Evolutionary conservation across 331 rosid species (phyloP).

Genomic region (Malus hybrid): DNA sequence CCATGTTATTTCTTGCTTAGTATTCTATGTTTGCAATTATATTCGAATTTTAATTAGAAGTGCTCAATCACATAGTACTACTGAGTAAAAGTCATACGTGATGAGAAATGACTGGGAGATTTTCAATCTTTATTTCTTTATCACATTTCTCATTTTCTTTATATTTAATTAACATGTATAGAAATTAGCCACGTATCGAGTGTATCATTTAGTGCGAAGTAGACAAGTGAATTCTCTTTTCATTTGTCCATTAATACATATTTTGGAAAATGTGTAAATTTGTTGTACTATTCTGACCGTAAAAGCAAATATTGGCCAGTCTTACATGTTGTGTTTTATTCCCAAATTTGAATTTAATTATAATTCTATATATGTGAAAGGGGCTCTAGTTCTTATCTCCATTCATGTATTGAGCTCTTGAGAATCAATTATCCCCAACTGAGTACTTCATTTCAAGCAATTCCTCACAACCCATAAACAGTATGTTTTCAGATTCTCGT

Average conservation of each 20-base stretch:
- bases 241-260: background rate
- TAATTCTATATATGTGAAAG: background rate
- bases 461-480: conserved; percentile 1
- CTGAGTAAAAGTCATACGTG: background rate
- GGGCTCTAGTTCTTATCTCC: background rate
- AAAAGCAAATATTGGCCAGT: background rate
- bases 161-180: background rate
- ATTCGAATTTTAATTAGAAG: background rate
- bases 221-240: background rate
- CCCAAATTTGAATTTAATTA: background rate
- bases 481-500: background rate
- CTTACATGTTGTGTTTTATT: background rate
- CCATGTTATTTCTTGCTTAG: background rate
- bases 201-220: background rate
- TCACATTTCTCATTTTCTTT: background rate
- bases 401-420: background rate
- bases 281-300: background rate
- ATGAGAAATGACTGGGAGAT: background rate
- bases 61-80: background rate
- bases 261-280: background rate
- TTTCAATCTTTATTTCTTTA: background rate
- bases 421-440: conserved; percentile 2
- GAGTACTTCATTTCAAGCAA: conserved; percentile 14
- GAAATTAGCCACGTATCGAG: background rate
- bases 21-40: background rate